These are phyloP conservation scores for Bipolaris gigantea DNA, from an alignment of 2,329 filamentous ascomycete species.

Conservation along the genomic window DNA sequence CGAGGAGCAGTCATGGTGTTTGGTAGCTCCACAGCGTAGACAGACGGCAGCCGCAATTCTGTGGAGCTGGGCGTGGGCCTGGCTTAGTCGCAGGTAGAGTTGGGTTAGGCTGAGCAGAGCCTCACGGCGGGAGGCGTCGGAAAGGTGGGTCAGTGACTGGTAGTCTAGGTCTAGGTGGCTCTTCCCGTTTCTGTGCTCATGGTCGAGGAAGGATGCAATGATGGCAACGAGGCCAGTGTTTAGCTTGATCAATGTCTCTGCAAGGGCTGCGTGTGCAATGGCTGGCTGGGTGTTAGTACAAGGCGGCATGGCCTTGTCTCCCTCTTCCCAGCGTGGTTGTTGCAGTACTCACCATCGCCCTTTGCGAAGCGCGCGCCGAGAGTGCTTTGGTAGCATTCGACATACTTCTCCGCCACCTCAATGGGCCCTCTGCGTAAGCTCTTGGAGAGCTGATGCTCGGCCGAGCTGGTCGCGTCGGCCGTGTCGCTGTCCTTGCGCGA, in stretches of 20 bases:
- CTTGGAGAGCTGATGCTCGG: constrained; percentile 45
- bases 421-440: constrained; percentile 47
- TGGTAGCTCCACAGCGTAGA: constrained; percentile 28
- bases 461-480: constrained; percentile 27
- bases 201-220: constrained; percentile 49
- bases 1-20: constrained; percentile 28
- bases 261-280: constrained; percentile 51
- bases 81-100: constrained; percentile 45
- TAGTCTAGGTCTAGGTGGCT: constrained; percentile 47
- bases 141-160: constrained; percentile 48
- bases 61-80: constrained; percentile 41
- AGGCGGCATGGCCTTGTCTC: no score
- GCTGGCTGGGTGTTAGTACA: constrained; percentile 31
- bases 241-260: constrained; percentile 50
- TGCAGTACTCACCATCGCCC: constrained; percentile 47
- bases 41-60: constrained; percentile 23
- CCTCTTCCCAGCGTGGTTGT: no score
- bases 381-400: constrained; percentile 38
- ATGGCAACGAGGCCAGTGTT: constrained; percentile 53
- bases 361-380: constrained; percentile 47
- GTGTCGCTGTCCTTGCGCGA: constrained; percentile 23
- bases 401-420: constrained; percentile 50
- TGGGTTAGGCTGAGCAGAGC: constrained; percentile 48
- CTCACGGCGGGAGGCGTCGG: constrained; percentile 51
- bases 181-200: constrained; percentile 38